Evolutionary conservation across 1,139 yeast genomes (phyloP).

Genomic region (Williopsis jadinii): DNA sequence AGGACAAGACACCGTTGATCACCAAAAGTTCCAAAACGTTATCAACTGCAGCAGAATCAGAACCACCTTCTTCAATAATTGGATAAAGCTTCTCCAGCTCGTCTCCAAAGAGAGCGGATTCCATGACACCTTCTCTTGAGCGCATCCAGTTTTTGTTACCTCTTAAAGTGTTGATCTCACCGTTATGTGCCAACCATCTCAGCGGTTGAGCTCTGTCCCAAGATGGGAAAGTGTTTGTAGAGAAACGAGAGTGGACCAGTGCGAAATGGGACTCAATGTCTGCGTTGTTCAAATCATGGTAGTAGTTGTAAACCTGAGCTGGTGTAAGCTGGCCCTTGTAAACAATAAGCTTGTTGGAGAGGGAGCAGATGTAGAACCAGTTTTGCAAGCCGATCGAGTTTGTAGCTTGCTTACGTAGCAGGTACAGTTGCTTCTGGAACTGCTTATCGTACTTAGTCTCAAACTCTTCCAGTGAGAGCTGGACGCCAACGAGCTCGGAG

Average conservation of each 20-base stretch:
- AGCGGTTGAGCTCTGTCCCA: constrained; percentile 99
- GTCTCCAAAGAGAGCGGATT: constrained; percentile 79
- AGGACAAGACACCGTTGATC: constrained; percentile 82
- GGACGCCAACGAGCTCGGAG: constrained; percentile 43
- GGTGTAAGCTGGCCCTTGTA: constrained; percentile 98
- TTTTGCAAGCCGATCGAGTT: constrained; percentile 90
- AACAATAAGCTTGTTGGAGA: constrained; percentile 83
- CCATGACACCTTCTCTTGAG: constrained; percentile 96
- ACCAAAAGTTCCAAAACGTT: constrained; percentile 89
- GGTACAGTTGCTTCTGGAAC: constrained; percentile 79
- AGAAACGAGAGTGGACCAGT: constrained; percentile 92
- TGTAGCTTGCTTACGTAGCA: constrained; percentile 83
- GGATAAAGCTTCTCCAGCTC: constrained; percentile 89
- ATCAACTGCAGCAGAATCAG: constrained; percentile 98
- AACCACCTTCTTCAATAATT: constrained; percentile 96
- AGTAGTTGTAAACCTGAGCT: constrained; percentile 89
- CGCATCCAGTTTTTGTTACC: constrained; percentile 99
- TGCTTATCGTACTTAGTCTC: constrained; percentile 49
- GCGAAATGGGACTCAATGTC: constrained; percentile 96
- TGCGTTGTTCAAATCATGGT: constrained; percentile 86
- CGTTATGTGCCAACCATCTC: constrained; percentile 97
- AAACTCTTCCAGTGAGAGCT: constrained; percentile 43
- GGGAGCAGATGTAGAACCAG: constrained; percentile 96
- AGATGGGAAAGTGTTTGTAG: constrained; percentile 96
- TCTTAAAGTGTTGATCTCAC: constrained; percentile 94